phyloP scores from a whole-genome alignment of 2,329 filamentous ascomycete species.

The Aspergillus pseudoglaucus region DNA sequence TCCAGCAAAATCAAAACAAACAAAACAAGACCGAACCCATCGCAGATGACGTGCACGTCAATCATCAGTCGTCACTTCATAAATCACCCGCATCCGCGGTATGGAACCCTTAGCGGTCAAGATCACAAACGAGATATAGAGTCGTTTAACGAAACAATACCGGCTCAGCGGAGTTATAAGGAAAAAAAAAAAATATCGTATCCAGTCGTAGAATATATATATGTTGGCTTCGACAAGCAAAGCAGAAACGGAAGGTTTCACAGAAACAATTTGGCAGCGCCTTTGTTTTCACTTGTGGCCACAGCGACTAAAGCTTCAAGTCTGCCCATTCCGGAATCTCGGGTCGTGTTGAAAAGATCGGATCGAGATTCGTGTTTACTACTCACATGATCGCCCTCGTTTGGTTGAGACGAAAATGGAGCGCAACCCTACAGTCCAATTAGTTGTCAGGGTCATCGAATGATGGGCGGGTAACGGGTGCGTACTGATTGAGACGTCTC shows the following conservation, averaged over 20 bases:
- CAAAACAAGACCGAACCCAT: slow-evolving; percentile 9
- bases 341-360: slow-evolving; percentile 21
- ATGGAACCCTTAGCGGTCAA: not conserved
- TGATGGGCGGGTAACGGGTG: slow-evolving; percentile 16
- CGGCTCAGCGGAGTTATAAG: slow-evolving; percentile 3
- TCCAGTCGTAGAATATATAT: not conserved
- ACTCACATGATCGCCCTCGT: slow-evolving; percentile 23
- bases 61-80: slow-evolving; percentile 35
- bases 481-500: slow-evolving; percentile 38
- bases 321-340: slow-evolving; percentile 38
- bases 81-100: slow-evolving; percentile 11
- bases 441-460: slow-evolving; percentile 20
- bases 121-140: not conserved
- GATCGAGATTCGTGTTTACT: slow-evolving; percentile 22
- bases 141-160: not conserved
- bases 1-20: slow-evolving; percentile 2
- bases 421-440: slow-evolving; percentile 30
- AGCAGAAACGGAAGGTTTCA: slow-evolving; percentile 11
- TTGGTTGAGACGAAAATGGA: slow-evolving; percentile 20
- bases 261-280: slow-evolving; percentile 26
- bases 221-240: not conserved
- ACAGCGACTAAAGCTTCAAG: slow-evolving; percentile 47
- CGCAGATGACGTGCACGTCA: slow-evolving; percentile 24
- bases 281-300: slow-evolving; percentile 42
- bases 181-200: slow-evolving; percentile 1